Conservation (phyloP, 495 filamentous ascomycete genomes). For the Hypomontagnella monticulosa region DNA sequence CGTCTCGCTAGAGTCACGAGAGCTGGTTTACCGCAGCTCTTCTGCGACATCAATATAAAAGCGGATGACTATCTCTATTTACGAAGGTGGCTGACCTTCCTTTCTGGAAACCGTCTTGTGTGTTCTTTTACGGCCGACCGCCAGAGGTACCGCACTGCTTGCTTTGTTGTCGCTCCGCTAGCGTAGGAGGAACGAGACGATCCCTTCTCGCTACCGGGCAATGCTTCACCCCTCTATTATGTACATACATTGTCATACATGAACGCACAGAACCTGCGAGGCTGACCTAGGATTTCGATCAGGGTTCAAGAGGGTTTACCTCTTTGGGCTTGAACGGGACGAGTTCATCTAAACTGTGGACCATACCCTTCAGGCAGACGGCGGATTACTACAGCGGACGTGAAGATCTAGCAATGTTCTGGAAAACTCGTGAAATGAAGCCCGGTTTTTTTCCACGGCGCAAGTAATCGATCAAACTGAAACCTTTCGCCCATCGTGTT, state of each 20-base stretch:
- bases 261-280: constrained; percentile 13
- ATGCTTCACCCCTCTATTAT: constrained; percentile 7
- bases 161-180: constrained; percentile 30
- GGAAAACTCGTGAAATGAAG: constrained; percentile 34
- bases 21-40: constrained; percentile 43
- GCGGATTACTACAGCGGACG: constrained; percentile 36
- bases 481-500: constrained; percentile 17
- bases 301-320: constrained; percentile 23
- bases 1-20: constrained; percentile 44
- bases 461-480: constrained; percentile 32
- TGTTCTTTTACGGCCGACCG: constrained; percentile 42
- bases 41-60: constrained; percentile 46
- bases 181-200: constrained; percentile 35
- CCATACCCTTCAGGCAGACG: constrained; percentile 36
- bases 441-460: constrained; percentile 21
- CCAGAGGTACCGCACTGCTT: constrained; percentile 39
- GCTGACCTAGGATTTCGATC: constrained; percentile 32
- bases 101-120: constrained; percentile 44
- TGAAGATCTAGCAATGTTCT: constrained; percentile 40
- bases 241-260: background rate
- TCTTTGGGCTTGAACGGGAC: constrained; percentile 30
- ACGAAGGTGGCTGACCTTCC: constrained; percentile 47
- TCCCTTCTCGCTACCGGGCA: constrained; percentile 39
- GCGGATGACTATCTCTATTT: constrained; percentile 38
- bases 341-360: constrained; percentile 41